Percentiles rank a stretch among this genome's conserved stretches.
phyloP scores from a whole-genome alignment of 2,329 filamentous ascomycete species.

The Pseudocercospora cruenta region DNA sequence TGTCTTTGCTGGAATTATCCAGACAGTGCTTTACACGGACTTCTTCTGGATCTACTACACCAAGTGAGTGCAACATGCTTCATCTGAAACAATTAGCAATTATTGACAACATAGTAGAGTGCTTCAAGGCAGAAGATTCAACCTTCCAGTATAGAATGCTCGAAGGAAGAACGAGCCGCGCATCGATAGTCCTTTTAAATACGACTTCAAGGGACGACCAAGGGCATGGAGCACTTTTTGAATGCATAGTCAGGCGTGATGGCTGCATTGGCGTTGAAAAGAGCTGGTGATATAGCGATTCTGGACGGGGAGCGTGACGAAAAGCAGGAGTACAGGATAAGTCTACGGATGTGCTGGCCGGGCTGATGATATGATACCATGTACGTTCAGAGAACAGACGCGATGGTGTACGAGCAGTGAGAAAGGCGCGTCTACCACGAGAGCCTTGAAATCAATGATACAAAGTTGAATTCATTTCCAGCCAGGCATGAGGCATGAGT shows the following conservation, averaged over 20 bases:
- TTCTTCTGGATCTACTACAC: conserved; percentile 99
- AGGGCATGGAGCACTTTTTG: background rate
- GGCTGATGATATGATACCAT: conserved; percentile 7
- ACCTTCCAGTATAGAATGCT: conserved; percentile 52
- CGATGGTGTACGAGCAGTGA: conserved; percentile 1
- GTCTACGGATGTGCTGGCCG: conserved; percentile 2
- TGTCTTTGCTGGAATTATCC: conserved; percentile 83
- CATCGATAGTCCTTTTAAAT: background rate
- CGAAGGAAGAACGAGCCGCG: background rate
- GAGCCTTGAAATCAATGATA: background rate
- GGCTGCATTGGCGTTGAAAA: conserved; percentile 3
- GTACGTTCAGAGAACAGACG: background rate
- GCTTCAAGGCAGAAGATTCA: conserved; percentile 59
- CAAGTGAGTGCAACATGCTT: conserved; percentile 61
- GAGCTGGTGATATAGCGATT: background rate
- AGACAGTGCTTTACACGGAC: conserved; percentile 95
- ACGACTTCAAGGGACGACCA: background rate
- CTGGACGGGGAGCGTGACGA: background rate
- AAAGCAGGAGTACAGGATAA: background rate
- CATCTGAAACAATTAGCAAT: background rate
- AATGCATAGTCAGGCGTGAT: background rate
- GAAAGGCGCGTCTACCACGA: background rate
- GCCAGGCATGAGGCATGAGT: background rate
- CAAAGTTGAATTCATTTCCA: background rate
- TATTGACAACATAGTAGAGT: conserved; percentile 43